Evolutionary conservation across 345 rosid genomes (phyloP).

Genomic region (Aquilaria malaccensis): DNA sequence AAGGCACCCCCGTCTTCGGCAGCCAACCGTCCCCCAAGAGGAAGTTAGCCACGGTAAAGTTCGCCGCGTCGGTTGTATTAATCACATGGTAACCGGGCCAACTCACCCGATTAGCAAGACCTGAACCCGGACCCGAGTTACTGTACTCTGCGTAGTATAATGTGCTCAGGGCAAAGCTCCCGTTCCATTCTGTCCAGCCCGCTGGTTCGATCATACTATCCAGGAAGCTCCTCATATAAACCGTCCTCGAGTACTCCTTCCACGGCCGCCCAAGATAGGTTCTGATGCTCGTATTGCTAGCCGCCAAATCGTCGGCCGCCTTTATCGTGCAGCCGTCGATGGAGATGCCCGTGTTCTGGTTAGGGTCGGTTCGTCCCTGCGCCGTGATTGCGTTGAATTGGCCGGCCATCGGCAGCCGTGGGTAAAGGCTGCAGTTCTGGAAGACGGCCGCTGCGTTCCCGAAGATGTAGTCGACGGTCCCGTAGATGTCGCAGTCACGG

Average conservation of each 20-base stretch:
- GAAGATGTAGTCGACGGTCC: slow-evolving; percentile 86
- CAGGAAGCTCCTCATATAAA: slow-evolving; percentile 47
- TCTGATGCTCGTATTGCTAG: slow-evolving; percentile 29
- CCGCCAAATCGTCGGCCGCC: slow-evolving; percentile 59
- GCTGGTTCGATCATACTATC: slow-evolving; percentile 48
- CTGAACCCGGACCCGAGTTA: slow-evolving; percentile 64
- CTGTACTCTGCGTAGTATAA: slow-evolving; percentile 65
- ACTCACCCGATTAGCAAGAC: slow-evolving; percentile 43
- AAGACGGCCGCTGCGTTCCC: slow-evolving; percentile 87
- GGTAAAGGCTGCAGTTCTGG: slow-evolving; percentile 68
- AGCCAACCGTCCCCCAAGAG: slow-evolving; percentile 66
- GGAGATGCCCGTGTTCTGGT: slow-evolving; percentile 82
- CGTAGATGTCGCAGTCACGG: slow-evolving; percentile 79
- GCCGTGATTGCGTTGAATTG: slow-evolving; percentile 90
- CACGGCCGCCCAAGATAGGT: slow-evolving; percentile 87
- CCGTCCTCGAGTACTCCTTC: slow-evolving; percentile 78
- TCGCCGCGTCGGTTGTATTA: slow-evolving; percentile 50
- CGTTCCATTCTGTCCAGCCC: slow-evolving; percentile 75
- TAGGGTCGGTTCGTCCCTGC: slow-evolving; percentile 75
- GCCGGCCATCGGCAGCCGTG: slow-evolving; percentile 59
- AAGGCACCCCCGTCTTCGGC: slow-evolving; percentile 60
- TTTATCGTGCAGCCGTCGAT: slow-evolving; percentile 52
- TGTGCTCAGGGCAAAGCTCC: slow-evolving; percentile 55
- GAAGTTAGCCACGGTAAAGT: slow-evolving; percentile 59
- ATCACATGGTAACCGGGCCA: slow-evolving; percentile 71